Conservation (phyloP, 2,329 filamentous ascomycete species). For the Alternaria conjuncta region DNA sequence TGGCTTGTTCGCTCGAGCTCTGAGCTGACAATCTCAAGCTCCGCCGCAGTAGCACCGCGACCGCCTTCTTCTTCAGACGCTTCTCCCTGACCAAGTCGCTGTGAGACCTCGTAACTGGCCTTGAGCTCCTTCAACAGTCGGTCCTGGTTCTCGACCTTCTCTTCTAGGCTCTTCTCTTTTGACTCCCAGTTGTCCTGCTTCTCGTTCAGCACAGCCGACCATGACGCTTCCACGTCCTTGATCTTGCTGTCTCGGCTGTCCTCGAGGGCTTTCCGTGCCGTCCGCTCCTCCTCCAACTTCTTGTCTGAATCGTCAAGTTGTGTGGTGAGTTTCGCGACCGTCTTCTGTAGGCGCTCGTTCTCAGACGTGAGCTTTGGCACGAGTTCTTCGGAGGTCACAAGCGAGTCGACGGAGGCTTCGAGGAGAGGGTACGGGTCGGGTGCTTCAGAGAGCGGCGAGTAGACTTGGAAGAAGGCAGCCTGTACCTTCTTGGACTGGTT, state of each 20-base stretch:
- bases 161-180: conserved; percentile 88
- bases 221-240: conserved; percentile 88
- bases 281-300: conserved; percentile 78
- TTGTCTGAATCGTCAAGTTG: conserved; percentile 85
- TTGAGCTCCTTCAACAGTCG: conserved; percentile 92
- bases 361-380: conserved; percentile 88
- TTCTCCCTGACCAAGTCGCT: conserved; percentile 79
- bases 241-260: conserved; percentile 78
- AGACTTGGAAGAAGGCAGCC: conserved; percentile 89
- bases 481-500: conserved; percentile 96
- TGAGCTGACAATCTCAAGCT: conserved; percentile 90
- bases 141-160: conserved; percentile 94
- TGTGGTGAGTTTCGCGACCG: conserved; percentile 73
- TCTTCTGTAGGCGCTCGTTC: conserved; percentile 84
- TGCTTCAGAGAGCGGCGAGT: conserved; percentile 91
- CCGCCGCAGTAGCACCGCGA: conserved; percentile 78
- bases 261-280: conserved; percentile 75
- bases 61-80: conserved; percentile 63
- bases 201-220: conserved; percentile 87
- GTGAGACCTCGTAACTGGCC: conserved; percentile 95
- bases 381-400: conserved; percentile 90
- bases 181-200: conserved; percentile 96
- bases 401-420: conserved; percentile 93
- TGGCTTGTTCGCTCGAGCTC: conserved; percentile 90
- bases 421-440: conserved; percentile 96